Base-by-base conservation (phyloP, 495 filamentous ascomycete genomes). In the Aspergillus heteromorphus region DNA sequence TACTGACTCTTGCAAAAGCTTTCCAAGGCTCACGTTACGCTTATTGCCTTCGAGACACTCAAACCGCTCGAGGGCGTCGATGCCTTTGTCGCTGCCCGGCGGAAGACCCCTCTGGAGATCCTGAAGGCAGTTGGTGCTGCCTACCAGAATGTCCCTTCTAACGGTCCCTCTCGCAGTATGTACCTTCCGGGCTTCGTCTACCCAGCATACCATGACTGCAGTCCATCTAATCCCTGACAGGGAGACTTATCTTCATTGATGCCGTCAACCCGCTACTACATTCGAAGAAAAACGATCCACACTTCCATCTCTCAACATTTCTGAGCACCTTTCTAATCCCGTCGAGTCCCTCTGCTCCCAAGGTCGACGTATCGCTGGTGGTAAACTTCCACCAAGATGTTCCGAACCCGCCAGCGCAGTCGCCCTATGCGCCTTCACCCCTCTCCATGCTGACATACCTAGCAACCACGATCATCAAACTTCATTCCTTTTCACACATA, bases 41-140 rank as follows among this genome's bases (percentile, higher is more conserved):
- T 83, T 61, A 71, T 96, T 51, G 86, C 89, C n/a, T 89, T 89
- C 62, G 79, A 85, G 54, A 89, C 89, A 0, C 65, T 88, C 6
- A 82, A 80, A 42, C 79, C 82, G 10, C 69, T 68, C 7, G 63
- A 76, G 14, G 81, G 74, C 13, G 73, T 81, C 0, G 85, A 86
- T 65, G 62, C 79, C 19, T 86, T 92, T 57, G 70, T 96, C 51
- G 73, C 73, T 49, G 83, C 83, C 2, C 69, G 83, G 10, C 71
- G 81, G 48, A 87, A 88, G 62, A 69, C 64, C 1, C 69, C 84
- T 1, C 62, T 70, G 2, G 83, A 91, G 41, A 84, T 95, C 41
- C 17, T 70, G 6, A 83, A 75, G 62, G 79, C 78, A 69, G 71
- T 68, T n/a, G 51, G 45, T 17, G 58, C 61, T 14, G 68, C 55